phyloP scores from a whole-genome alignment of 1,284 basidiomycete species.

The Sporisorium scitamineum region DNA sequence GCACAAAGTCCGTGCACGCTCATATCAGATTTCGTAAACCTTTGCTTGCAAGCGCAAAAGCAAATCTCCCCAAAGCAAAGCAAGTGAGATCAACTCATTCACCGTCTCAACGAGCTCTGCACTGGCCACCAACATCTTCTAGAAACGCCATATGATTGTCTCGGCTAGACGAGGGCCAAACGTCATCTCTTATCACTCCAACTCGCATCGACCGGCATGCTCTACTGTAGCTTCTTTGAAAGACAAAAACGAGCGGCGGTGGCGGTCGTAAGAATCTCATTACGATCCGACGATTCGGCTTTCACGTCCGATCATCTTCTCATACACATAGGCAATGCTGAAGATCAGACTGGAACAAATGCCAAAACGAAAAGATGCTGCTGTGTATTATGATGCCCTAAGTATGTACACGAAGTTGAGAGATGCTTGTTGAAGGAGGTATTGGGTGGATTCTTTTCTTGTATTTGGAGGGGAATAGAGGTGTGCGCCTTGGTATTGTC shows the following conservation, averaged over 20 bases:
- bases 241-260: not conserved
- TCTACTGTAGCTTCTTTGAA: no score
- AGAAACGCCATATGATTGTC: not conserved
- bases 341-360: not conserved
- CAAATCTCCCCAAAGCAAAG: no score
- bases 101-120: not conserved
- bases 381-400: constrained; percentile 42
- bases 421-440: constrained; percentile 19
- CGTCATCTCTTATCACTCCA: not conserved
- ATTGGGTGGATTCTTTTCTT: constrained; percentile 9
- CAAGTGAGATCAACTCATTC: not conserved
- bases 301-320: not conserved
- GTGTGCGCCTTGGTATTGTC: constrained; percentile 20
- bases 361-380: constrained; percentile 9
- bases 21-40: not conserved
- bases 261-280: not conserved
- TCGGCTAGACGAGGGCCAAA: not conserved
- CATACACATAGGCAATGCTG: no score
- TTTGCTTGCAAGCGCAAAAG: no score
- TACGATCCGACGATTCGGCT: not conserved
- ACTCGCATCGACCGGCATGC: not conserved
- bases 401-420: constrained; percentile 34
- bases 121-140: not conserved
- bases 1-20: not conserved
- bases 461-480: not conserved